Conservation (phyloP, 192 early-diverging fungal genomes). For the Gigaspora rosea region DNA sequence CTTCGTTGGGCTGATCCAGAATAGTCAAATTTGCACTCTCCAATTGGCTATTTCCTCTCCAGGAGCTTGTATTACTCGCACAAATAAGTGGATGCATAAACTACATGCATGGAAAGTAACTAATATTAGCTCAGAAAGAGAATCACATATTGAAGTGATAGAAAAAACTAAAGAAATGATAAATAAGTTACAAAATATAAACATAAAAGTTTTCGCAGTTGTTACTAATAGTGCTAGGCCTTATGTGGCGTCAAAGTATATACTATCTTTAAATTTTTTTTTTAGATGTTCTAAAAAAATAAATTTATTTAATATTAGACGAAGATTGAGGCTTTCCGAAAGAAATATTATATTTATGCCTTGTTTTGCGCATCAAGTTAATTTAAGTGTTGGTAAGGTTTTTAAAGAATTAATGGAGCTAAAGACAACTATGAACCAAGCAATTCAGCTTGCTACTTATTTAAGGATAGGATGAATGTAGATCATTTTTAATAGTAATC, state of each 20-base stretch:
- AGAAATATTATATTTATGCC: not conserved
- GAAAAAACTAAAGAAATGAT: constrained; percentile 1
- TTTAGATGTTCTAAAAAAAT: constrained; percentile 25
- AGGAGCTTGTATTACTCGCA: too few species aligned
- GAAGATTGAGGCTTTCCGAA: not conserved
- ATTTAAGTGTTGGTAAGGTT: not conserved
- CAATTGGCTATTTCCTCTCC: too few species aligned
- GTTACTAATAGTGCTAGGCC: not conserved
- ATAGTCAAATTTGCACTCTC: too few species aligned
- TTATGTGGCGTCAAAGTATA: not conserved
- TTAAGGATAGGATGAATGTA: too few species aligned
- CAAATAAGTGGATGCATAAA: too few species aligned
- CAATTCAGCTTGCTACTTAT: constrained; percentile 1
- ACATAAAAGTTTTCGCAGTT: not conserved
- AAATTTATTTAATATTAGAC: not conserved
- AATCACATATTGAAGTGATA: not conserved
- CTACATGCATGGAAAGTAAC: not conserved
- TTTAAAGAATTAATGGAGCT: not conserved
- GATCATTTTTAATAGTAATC: too few species aligned
- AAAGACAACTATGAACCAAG: not conserved
- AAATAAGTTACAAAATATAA: not conserved
- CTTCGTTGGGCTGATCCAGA: too few species aligned
- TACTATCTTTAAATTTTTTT: not conserved
- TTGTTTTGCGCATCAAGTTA: not conserved
- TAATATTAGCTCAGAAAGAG: not conserved